Percentiles rank a stretch among this genome's conserved stretches.
Evolutionary conservation across 2,329 filamentous ascomycete genomes (phyloP).

Genomic region (Hypoxylon sp.): DNA sequence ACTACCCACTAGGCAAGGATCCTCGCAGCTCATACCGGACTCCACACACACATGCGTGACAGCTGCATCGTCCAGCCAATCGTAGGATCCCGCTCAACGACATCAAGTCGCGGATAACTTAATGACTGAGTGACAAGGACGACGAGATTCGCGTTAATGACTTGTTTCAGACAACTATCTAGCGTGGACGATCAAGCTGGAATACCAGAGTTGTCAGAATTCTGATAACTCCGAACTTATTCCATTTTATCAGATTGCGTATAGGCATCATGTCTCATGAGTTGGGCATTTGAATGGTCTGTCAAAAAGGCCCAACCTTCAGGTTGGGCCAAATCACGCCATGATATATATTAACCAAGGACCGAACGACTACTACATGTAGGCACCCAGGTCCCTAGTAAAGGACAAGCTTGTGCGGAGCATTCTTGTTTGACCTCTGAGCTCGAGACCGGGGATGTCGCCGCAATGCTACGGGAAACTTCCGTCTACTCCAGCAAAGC

Average conservation of each 20-base stretch:
- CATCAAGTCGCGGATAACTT: constrained; percentile 26
- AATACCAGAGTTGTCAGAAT: no score
- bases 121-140: constrained; percentile 4
- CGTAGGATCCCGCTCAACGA: constrained; percentile 5
- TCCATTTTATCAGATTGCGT: no score
- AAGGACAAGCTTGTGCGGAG: background rate
- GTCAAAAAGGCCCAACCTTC: background rate
- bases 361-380: constrained; percentile 1
- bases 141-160: background rate
- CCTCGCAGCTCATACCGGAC: constrained; percentile 24
- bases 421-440: background rate
- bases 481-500: background rate
- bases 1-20: constrained; percentile 16
- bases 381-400: background rate
- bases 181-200: background rate
- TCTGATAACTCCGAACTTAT: no score
- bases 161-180: constrained; percentile 2
- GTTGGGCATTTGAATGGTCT: background rate
- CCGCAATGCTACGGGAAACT: constrained; percentile 8
- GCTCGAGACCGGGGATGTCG: constrained; percentile 15
- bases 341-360: constrained; percentile 7
- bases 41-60: constrained; percentile 21
- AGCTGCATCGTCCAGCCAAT: constrained; percentile 20
- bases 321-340: background rate
- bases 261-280: constrained; percentile 5